phyloP scores from a whole-genome alignment of 2,329 filamentous ascomycete genomes.

The Pseudofabraea citricarpa region DNA sequence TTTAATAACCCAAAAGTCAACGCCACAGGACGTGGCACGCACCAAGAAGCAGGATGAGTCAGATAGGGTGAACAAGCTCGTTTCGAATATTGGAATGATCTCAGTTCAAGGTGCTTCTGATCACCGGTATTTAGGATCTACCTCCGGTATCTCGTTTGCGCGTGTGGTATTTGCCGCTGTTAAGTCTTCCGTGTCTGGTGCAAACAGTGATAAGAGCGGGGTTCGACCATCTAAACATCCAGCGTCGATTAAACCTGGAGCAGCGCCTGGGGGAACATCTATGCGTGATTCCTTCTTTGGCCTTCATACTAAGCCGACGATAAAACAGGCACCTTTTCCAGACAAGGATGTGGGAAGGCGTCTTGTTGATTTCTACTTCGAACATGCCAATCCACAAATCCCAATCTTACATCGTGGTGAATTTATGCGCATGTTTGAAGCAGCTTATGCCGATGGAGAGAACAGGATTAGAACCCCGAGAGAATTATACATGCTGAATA shows the following conservation, averaged over 20 bases:
- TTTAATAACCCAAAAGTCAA: conserved; percentile 14
- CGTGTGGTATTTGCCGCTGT: conserved; percentile 92
- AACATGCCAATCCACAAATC: conserved; percentile 94
- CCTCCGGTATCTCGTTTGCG: conserved; percentile 90
- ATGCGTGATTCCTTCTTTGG: conserved; percentile 97
- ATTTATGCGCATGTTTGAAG: conserved; percentile 84
- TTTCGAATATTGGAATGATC: conserved; percentile 68
- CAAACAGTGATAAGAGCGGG: conserved; percentile 61
- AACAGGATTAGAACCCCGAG: conserved; percentile 64
- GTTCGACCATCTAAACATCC: conserved; percentile 53
- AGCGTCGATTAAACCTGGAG: conserved; percentile 30
- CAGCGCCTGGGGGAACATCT: conserved; percentile 59
- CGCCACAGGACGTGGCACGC: conserved; percentile 20
- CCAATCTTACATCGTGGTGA: conserved; percentile 85
- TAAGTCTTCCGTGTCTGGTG: conserved; percentile 64
- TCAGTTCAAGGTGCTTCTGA: conserved; percentile 75
- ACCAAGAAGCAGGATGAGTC: conserved; percentile 48
- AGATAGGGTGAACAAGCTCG: conserved; percentile 59
- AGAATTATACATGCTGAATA: conserved; percentile 92
- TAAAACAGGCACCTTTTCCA: conserved; percentile 81
- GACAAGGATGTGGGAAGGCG: conserved; percentile 67
- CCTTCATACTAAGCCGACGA: conserved; percentile 84
- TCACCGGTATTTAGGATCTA: conserved; percentile 75
- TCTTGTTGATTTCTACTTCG: conserved; percentile 82
- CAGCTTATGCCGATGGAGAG: conserved; percentile 64